Base-by-base conservation (phyloP, 495 filamentous ascomycete species). In the Penicillium pancosmium region DNA sequence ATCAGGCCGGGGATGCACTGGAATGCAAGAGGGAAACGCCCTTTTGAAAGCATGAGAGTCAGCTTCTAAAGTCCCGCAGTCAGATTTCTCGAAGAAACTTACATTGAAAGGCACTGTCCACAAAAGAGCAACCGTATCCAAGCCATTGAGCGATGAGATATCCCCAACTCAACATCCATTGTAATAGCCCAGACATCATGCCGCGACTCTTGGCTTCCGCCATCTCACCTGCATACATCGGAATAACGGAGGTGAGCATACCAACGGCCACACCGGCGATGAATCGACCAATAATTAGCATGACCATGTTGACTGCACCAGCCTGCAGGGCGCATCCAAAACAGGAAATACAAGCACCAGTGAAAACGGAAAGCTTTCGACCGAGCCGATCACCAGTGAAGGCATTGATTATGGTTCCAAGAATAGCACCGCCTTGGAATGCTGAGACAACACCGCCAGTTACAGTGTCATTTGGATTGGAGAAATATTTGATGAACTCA, bases 11-110 rank as follows among this genome's bases (percentile, higher is more conserved):
- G 81, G 11, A 83, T 55, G 53, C 71, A 71, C 55, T 84, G 80
- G 54, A 84, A 80, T 15, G 79, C 78, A 31, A 85, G 78, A 0
- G 80, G 81, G 18, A 83, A 74, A 8, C 82, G 66, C 82, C 68
- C 65, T 70, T 8, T 44, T 6, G 16, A 19, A n/a, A 19, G 5
- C 4, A 44, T 16, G 16, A 16, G 8, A 5, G 41, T 44, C 16
- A 44, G 15, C n/a, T n/a, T 44, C 2, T 6, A 18, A 43, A 44
- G 41, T n/a, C 6, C 16, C n/a, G 15, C 27, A 16, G 9, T 19
- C 9, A 19, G 16, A 19, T 21, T 16, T 44, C 18, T 0, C 21
- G 23, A 9, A 35, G 15, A 36, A 27, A 56, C 60, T 21, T 51
- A 71, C 82, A 82, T 61, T 78, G 72, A 46, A 80, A 77, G 2